Evolutionary conservation across 2,329 filamentous ascomycete species (phyloP).

Genomic region (Penicillium sp.): DNA sequence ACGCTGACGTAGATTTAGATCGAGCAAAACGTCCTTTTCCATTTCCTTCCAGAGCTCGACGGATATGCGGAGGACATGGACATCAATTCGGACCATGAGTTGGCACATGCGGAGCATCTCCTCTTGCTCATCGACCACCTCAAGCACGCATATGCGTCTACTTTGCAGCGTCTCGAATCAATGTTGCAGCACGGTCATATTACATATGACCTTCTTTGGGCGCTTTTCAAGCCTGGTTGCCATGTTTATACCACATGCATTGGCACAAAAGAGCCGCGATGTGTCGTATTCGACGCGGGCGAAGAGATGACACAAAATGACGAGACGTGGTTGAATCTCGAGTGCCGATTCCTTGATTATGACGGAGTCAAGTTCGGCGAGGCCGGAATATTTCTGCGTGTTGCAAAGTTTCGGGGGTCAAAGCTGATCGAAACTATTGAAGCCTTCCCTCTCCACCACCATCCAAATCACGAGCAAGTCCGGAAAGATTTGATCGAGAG

Average conservation of each 20-base stretch:
- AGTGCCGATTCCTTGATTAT: conserved; percentile 34
- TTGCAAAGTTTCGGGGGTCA: conserved; percentile 30
- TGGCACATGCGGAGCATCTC: conserved; percentile 16
- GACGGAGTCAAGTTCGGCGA: conserved; percentile 29
- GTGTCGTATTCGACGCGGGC: conserved; percentile 21
- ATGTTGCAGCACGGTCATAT: conserved; percentile 33
- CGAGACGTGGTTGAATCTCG: conserved; percentile 27
- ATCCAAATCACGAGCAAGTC: conserved; percentile 24
- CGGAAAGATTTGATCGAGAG: conserved; percentile 27
- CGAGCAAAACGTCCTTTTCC: conserved; percentile 25
- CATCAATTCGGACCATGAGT: conserved; percentile 6
- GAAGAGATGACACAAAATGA: conserved; percentile 23
- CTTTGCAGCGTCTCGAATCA: conserved; percentile 25
- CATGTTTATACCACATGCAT: conserved; percentile 30
- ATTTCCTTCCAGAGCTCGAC: conserved; percentile 27
- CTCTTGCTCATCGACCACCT: conserved; percentile 30
- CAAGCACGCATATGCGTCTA: conserved; percentile 25
- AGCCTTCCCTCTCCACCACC: conserved; percentile 34
- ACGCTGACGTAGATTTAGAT: conserved; percentile 19
- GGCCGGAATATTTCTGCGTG: conserved; percentile 23
- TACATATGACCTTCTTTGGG: conserved; percentile 40
- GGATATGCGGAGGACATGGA: conserved; percentile 11
- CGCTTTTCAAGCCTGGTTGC: conserved; percentile 38
- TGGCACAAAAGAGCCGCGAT: conserved; percentile 25
- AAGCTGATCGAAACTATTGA: conserved; percentile 33